Conservation (phyloP, 2,329 filamentous ascomycete species). For the Shiraia sp. region DNA sequence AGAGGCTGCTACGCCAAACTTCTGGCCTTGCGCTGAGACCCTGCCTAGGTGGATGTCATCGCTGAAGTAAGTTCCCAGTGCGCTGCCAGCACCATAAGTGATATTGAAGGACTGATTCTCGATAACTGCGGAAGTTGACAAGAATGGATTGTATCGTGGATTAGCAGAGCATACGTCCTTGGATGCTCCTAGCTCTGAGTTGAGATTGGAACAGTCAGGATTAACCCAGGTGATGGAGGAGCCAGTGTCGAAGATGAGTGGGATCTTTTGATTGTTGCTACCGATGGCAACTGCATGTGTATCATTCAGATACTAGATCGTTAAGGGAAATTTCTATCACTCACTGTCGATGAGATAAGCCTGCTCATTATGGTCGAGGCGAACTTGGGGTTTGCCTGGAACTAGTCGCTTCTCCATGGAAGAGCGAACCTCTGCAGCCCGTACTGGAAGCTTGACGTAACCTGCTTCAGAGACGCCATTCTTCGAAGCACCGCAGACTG, state of each 20-base stretch:
- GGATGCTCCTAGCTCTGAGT: too few relatives aligned
- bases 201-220: slow-evolving; percentile 1
- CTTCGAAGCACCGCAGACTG: too few relatives aligned
- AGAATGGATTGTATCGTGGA: too few relatives aligned
- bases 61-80: slow-evolving; percentile 1
- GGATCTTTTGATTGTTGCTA: slow-evolving; percentile 1
- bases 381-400: too few relatives aligned
- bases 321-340: not conserved
- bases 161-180: too few relatives aligned
- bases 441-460: too few relatives aligned
- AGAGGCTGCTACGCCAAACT: slow-evolving; percentile 1
- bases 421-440: too few relatives aligned
- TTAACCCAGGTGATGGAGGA: slow-evolving; percentile 1
- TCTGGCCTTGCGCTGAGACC: not conserved
- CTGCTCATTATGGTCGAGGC: too few relatives aligned
- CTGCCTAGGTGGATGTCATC: slow-evolving; percentile 1
- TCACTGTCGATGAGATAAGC: not conserved
- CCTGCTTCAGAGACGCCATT: too few relatives aligned
- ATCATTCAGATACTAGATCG: not conserved
- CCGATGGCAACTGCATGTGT: slow-evolving; percentile 4
- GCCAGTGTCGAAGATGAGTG: not conserved
- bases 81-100: slow-evolving; percentile 1
- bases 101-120: not conserved
- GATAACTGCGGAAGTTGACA: not conserved
- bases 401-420: too few relatives aligned